Evolutionary conservation across 2,329 filamentous ascomycete genomes (phyloP).

Genomic region (Sclerotinia borealis): DNA sequence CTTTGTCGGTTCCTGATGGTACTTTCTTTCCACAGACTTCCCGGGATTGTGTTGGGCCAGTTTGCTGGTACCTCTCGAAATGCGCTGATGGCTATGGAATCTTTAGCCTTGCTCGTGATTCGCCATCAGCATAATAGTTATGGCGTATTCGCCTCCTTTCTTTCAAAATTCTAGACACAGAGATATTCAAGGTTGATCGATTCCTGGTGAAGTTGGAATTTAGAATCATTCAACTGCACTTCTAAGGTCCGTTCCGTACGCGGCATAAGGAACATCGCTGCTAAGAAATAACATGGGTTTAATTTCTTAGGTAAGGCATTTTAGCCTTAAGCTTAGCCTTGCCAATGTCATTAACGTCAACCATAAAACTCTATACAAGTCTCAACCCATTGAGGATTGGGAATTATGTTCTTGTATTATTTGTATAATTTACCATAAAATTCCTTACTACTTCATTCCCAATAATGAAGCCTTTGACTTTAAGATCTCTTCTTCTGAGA

Average conservation of each 20-base stretch:
- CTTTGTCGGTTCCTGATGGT: neutral
- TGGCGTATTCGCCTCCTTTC: constrained; percentile 8
- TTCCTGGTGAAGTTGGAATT: constrained; percentile 3
- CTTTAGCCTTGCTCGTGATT: constrained; percentile 15
- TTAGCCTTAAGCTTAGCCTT: neutral
- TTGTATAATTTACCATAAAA: neutral
- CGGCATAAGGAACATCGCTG: neutral
- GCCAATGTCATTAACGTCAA: constrained; percentile 5
- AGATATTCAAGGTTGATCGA: neutral
- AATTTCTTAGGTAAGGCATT: constrained; percentile 5
- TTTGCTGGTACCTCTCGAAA: constrained; percentile 3
- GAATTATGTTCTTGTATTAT: neutral
- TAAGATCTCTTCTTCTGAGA: constrained; percentile 23
- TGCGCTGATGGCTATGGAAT: constrained; percentile 8
- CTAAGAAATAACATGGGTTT: constrained; percentile 3
- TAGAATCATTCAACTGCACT: neutral
- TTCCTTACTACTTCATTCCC: neutral
- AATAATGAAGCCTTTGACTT: constrained; percentile 25
- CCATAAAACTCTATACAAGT: neutral
- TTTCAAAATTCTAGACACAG: neutral
- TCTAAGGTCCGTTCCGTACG: constrained; percentile 6
- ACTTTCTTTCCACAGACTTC: neutral
- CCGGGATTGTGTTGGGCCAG: constrained; percentile 1
- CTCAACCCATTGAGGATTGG: neutral
- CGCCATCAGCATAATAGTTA: constrained; percentile 1